These are phyloP conservation scores for Omphalotus olearius DNA, from an alignment of 1,284 basidiomycete genomes.

Conservation along the genomic window DNA sequence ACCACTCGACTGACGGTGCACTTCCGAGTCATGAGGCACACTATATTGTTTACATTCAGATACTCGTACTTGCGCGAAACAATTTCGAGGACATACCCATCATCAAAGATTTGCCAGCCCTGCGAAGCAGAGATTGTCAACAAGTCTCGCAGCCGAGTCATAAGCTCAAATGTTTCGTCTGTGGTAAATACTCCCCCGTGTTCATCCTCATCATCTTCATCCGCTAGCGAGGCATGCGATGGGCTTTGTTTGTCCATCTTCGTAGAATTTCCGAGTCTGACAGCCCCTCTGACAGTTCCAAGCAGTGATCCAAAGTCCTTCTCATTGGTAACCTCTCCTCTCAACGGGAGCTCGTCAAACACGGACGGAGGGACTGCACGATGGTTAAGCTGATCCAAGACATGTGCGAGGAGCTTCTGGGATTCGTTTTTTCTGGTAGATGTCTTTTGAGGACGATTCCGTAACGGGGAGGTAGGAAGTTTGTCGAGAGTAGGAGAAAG, in stretches of 20 bases:
- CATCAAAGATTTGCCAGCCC: conserved; percentile 55
- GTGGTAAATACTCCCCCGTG: conserved; percentile 44
- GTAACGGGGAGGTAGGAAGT: conserved; percentile 16
- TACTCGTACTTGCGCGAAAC: not conserved
- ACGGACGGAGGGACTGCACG: conserved; percentile 49
- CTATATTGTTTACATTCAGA: conserved; percentile 11
- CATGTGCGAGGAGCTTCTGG: conserved; percentile 54
- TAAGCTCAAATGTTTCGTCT: conserved; percentile 56
- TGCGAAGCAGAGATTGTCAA: conserved; percentile 50
- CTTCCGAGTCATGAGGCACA: conserved; percentile 14
- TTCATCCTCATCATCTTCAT: conserved; percentile 49
- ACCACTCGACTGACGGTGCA: conserved; percentile 21
- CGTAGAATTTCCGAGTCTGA: conserved; percentile 31
- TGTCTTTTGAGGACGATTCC: conserved; percentile 22
- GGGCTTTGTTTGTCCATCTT: conserved; percentile 17
- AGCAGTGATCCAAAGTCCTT: conserved; percentile 37
- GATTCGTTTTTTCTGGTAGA: conserved; percentile 48
- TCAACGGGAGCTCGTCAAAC: conserved; percentile 34
- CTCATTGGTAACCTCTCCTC: conserved; percentile 23
- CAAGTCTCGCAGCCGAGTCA: conserved; percentile 59
- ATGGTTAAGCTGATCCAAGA: conserved; percentile 51
- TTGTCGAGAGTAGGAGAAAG: conserved; percentile 24
- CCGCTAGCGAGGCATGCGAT: conserved; percentile 17
- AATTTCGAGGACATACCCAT: conserved; percentile 32
- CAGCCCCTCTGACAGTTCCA: conserved; percentile 41